Evolutionary conservation across 495 filamentous ascomycete genomes (phyloP).

Genomic region (Pseudoneurospora amorphoporcata): DNA sequence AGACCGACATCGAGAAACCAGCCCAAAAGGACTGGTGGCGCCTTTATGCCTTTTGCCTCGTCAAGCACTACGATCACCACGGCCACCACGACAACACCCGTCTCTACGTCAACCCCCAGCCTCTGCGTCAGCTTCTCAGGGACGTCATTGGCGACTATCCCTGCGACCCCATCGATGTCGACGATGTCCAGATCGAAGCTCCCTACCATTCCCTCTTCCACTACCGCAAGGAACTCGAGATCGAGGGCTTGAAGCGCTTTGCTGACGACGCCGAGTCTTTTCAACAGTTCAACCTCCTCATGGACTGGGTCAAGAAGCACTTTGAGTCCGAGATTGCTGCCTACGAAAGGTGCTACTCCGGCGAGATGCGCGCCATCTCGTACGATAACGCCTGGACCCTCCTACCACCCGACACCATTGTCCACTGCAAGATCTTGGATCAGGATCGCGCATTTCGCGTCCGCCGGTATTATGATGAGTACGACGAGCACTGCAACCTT

Average conservation of each 20-base stretch:
- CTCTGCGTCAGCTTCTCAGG: conserved; percentile 21
- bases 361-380: conserved; percentile 18
- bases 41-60: conserved; percentile 25
- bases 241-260: conserved; percentile 19
- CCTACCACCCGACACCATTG: conserved; percentile 20
- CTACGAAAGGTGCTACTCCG: conserved; percentile 16
- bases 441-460: conserved; percentile 24
- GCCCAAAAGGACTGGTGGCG: conserved; percentile 29
- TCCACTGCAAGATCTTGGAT: conserved; percentile 14
- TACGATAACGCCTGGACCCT: conserved; percentile 29
- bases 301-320: conserved; percentile 24
- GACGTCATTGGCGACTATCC: conserved; percentile 25
- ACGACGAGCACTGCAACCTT: conserved; percentile 4
- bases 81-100: conserved; percentile 11
- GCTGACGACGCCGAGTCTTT: conserved; percentile 17
- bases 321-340: conserved; percentile 26
- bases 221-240: conserved; percentile 19
- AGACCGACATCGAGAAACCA: conserved; percentile 16
- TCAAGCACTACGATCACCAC: conserved; percentile 16
- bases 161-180: conserved; percentile 18
- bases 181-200: conserved; percentile 20
- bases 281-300: conserved; percentile 20
- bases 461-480: conserved; percentile 4
- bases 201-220: conserved; percentile 27
- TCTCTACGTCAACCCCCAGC: conserved; percentile 24